A percentile compares a stretch with the other conserved stretches of the same genome.
These are phyloP conservation scores for Pistacia atlantica DNA, from an alignment of 345 rosid genomes.

Conservation along the genomic window DNA sequence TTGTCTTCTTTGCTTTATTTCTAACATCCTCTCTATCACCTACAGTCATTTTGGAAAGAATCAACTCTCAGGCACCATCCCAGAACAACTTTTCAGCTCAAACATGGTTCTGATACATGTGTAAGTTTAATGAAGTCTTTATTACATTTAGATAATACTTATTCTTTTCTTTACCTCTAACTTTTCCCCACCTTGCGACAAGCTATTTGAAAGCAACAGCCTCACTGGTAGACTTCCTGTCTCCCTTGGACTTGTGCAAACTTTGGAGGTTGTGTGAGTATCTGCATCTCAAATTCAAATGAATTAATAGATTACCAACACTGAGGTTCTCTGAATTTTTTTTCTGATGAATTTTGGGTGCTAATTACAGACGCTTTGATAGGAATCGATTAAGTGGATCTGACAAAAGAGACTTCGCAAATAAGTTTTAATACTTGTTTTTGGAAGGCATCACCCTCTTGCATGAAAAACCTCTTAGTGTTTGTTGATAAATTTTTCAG, in stretches of 20 bases:
- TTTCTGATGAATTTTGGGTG: slow-evolving; percentile 8
- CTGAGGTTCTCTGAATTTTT: not conserved
- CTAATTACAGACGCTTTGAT: slow-evolving; percentile 72
- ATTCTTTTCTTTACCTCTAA: not conserved
- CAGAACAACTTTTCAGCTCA: slow-evolving; percentile 65
- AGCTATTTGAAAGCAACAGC: slow-evolving; percentile 76
- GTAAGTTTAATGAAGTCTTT: slow-evolving; percentile 47
- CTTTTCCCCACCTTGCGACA: slow-evolving; percentile 21
- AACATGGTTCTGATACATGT: slow-evolving; percentile 68
- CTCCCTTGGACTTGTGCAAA: slow-evolving; percentile 59
- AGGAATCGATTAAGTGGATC: slow-evolving; percentile 51
- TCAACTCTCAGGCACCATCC: slow-evolving; percentile 64
- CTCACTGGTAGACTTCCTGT: slow-evolving; percentile 61
- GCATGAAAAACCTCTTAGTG: not conserved
- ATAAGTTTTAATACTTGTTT: slow-evolving; percentile 6
- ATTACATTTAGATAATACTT: not conserved
- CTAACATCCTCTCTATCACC: slow-evolving; percentile 16
- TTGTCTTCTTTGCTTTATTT: not conserved
- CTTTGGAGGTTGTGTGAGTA: slow-evolving; percentile 77
- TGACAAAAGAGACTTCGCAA: not conserved
- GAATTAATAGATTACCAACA: slow-evolving; percentile 4
- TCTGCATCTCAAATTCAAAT: not conserved
- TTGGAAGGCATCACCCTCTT: not conserved
- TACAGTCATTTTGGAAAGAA: slow-evolving; percentile 80
- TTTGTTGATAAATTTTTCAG: slow-evolving; percentile 39